phyloP scores from a whole-genome alignment of 805 yeast genomes.

The Kuraishia piskuri region DNA sequence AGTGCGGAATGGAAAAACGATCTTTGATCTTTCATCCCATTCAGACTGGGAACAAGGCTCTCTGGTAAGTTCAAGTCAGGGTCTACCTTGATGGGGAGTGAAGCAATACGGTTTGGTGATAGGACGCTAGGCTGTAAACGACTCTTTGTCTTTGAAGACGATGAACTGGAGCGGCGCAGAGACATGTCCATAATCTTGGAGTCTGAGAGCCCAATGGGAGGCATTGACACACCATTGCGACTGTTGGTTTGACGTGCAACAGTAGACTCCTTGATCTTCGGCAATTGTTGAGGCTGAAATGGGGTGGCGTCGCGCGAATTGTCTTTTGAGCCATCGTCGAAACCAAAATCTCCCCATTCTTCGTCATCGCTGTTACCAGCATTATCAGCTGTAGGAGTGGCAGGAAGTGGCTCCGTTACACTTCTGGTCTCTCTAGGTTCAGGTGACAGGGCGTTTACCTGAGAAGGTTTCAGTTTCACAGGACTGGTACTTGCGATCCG shows the following conservation, averaged over 20 bases:
- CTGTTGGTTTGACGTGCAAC: background rate
- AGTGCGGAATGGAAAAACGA: background rate
- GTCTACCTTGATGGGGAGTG: background rate
- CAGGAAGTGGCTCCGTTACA: background rate
- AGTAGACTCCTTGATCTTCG: background rate
- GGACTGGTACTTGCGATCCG: background rate
- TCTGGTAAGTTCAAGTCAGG: background rate
- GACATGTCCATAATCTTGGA: background rate
- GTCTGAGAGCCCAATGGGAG: background rate
- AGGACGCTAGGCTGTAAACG: background rate
- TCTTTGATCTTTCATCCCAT: background rate
- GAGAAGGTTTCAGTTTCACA: background rate
- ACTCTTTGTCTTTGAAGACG: background rate
- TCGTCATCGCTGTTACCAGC: background rate
- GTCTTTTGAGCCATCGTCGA: background rate
- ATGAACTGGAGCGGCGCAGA: background rate
- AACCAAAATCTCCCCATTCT: background rate
- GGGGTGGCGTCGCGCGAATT: background rate
- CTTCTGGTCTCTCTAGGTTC: background rate
- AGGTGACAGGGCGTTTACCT: background rate
- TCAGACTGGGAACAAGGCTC: conserved; percentile 3
- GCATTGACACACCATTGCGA: background rate
- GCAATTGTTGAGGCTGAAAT: background rate
- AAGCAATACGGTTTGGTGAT: background rate
- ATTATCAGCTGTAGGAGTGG: background rate